phyloP scores from a whole-genome alignment of 208 protist species.

The Wallacemonas collosoma region DNA sequence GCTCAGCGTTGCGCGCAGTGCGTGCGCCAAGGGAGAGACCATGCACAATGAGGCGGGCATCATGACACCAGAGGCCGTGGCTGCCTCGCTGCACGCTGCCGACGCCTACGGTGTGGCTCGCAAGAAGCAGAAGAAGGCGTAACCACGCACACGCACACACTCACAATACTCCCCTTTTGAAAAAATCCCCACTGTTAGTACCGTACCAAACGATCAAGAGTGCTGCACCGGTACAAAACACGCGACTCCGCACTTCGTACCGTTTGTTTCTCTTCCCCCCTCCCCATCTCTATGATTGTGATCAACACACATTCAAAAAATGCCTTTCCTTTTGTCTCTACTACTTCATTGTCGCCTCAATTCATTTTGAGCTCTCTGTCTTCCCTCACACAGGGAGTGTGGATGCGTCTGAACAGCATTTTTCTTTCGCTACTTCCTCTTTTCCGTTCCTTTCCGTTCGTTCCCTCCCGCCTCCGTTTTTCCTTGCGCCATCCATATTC shows the following conservation, averaged over 20 bases:
- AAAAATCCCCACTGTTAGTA: too few species aligned
- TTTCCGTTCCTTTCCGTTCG: neutral
- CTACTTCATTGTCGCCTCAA: too few species aligned
- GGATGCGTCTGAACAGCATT: neutral
- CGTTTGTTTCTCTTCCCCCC: constrained; percentile 6
- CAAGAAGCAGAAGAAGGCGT: constrained; percentile 13
- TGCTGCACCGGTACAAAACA: too few species aligned
- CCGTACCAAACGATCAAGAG: too few species aligned
- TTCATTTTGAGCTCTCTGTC: too few species aligned
- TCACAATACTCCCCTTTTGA: neutral
- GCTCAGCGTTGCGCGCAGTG: constrained; percentile 10
- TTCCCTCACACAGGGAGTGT: neutral
- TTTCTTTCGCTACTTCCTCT: constrained; percentile 12
- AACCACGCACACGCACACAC: neutral
- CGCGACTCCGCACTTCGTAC: neutral
- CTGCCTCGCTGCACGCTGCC: constrained; percentile 12
- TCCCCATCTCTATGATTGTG: too few species aligned
- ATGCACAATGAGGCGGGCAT: constrained; percentile 33
- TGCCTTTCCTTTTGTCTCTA: too few species aligned
- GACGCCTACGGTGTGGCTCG: constrained; percentile 25
- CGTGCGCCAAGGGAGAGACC: constrained; percentile 31
- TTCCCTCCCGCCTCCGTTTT: too few species aligned
- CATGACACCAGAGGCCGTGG: constrained; percentile 25
- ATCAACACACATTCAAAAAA: too few species aligned
- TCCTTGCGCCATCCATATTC: too few species aligned